Conservation (phyloP, 2,329 filamentous ascomycete species). For the Paraphaeosphaeria minitans region DNA sequence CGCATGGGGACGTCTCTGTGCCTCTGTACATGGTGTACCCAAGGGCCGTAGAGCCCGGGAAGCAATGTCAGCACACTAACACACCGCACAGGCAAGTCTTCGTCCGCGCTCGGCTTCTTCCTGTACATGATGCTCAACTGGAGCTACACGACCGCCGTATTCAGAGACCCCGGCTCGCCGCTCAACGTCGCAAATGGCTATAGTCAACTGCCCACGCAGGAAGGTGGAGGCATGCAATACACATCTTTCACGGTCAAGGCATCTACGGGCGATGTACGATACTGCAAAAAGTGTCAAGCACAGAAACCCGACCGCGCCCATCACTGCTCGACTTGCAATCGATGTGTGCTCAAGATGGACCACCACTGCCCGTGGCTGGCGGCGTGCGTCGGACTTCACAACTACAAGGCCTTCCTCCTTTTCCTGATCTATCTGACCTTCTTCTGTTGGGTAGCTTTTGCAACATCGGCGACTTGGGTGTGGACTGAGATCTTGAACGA, state of each 20-base stretch:
- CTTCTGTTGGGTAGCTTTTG: constrained; percentile 83
- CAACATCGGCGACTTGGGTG: constrained; percentile 78
- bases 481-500: constrained; percentile 80
- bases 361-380: constrained; percentile 99
- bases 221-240: constrained; percentile 58
- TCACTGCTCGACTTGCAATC: constrained; percentile 92
- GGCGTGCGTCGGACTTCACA: constrained; percentile 89
- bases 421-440: constrained; percentile 89
- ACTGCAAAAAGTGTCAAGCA: constrained; percentile 96
- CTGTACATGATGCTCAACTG: constrained; percentile 83
- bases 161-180: constrained; percentile 82
- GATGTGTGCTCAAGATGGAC: constrained; percentile 98
- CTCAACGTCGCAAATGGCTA: constrained; percentile 64
- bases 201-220: constrained; percentile 78
- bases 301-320: constrained; percentile 95
- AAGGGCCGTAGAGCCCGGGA: background rate
- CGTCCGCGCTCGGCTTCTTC: constrained; percentile 67
- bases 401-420: constrained; percentile 94
- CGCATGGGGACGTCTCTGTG: background rate
- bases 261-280: constrained; percentile 77
- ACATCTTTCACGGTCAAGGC: constrained; percentile 91
- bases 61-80: constrained; percentile 9
- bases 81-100: constrained; percentile 48
- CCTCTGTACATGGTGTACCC: background rate
- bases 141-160: constrained; percentile 91